These are phyloP conservation scores for Ambrosiella beaveri DNA, from an alignment of 2,329 filamentous ascomycete species.

Conservation along the genomic window DNA sequence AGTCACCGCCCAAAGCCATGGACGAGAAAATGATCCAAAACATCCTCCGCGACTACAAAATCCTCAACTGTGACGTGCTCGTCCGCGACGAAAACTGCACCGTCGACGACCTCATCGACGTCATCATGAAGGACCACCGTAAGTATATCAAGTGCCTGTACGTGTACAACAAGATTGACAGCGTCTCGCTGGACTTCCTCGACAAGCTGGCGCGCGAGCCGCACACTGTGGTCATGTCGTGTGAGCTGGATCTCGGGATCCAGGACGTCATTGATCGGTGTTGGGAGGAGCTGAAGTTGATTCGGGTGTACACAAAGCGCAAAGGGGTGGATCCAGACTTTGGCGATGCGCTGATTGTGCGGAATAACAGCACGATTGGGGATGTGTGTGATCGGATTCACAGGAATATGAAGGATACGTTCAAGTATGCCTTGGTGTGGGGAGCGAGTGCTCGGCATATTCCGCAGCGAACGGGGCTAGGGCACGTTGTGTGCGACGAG, in stretches of 20 bases:
- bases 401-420: conserved; percentile 86
- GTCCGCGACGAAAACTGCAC: conserved; percentile 89
- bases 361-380: conserved; percentile 75
- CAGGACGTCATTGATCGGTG: conserved; percentile 86
- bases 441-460: conserved; percentile 89
- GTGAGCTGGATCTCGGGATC: conserved; percentile 85
- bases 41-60: conserved; percentile 95
- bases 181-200: conserved; percentile 80
- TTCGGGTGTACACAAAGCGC: conserved; percentile 90
- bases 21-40: conserved; percentile 98
- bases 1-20: conserved; percentile 68
- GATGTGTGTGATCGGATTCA: conserved; percentile 96
- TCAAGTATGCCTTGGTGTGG: conserved; percentile 98
- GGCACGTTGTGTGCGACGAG: conserved; percentile 58
- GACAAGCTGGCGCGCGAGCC: conserved; percentile 84
- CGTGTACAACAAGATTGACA: conserved; percentile 99
- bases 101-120: conserved; percentile 96
- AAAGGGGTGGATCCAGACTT: conserved; percentile 87
- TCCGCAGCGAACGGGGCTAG: conserved; percentile 77
- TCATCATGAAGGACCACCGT: conserved; percentile 97
- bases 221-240: conserved; percentile 91
- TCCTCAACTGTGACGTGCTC: conserved; percentile 91
- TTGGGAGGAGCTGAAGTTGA: conserved; percentile 82
- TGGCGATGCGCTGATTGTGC: conserved; percentile 77
- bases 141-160: conserved; percentile 94